Evolutionary conservation across 371 early-diverging fungal species (phyloP), one percentile per base, ranked within the genome.

Genomic region (Mortierella sp.): DNA sequence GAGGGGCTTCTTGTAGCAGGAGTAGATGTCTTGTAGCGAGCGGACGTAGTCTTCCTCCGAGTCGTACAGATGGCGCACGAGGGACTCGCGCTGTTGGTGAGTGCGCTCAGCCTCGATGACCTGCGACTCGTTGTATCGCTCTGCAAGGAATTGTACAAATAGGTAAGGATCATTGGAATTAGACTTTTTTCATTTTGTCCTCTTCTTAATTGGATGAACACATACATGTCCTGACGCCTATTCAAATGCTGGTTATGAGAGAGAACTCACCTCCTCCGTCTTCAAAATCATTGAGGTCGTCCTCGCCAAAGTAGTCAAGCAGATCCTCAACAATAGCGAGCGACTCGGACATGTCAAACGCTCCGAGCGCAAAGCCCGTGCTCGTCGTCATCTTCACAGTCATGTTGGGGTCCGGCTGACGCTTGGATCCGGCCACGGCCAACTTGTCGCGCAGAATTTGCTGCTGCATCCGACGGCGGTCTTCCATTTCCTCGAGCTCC

Each of bases 291-390:
- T 75, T 71, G 16, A 83, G 49, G 58, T 86, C 82, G 24, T 86
- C 82, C 44, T 82, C 86, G 32, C 86, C 86, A 75, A 86, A 86
- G 73, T 86, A 86, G 46, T 79, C 86, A 27, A 86, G 72, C 38
- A 86, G 38, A 49, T 86, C 86, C 32, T 86, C 86, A 21, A 86
- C 82, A 54, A 86, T 86, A 14, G 86, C 86, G n/a, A 86, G 70
- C 0, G 86, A 86, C 48, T 86, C 86, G 16, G 86, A 82, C 86
- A 86, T 86, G 70, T 86, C 86, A 72, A 86, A 86, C 14, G 82
- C 71, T 16, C 82, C 86, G n/a, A 82, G 68, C 14, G 82, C 86
- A 71, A 86, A 86, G 10, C 86, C 86, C 4, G 60, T 75, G 72
- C 74, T 79, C 7, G 85, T 79, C 3, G 85, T 85, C 77, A 76